Evolutionary conservation across 106 monocot species (phyloP).

Genomic region (Chionographis japonica): DNA sequence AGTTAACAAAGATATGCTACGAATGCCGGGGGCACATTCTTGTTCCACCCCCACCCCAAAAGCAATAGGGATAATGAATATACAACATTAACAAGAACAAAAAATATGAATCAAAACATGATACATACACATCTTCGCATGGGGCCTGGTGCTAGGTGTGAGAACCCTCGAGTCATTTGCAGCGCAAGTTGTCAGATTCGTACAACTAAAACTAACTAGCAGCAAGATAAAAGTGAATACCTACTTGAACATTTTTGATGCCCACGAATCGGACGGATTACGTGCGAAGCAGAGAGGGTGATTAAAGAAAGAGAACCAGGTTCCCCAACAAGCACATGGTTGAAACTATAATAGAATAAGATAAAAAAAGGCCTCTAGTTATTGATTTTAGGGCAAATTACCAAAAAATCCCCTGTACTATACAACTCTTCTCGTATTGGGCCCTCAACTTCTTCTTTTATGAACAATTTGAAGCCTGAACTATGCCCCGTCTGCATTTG

Average conservation of each 20-base stretch:
- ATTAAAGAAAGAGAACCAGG: not conserved
- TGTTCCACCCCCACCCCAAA: conserved; percentile 29
- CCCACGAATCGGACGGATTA: conserved; percentile 9
- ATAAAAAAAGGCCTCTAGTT: too few relatives aligned
- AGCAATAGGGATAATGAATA: conserved; percentile 25
- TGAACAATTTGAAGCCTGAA: too few relatives aligned
- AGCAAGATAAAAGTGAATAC: conserved; percentile 19
- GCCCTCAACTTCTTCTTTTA: too few relatives aligned
- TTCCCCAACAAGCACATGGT: too few relatives aligned
- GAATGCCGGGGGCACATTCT: conserved; percentile 23
- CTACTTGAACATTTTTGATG: conserved; percentile 24
- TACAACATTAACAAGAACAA: not conserved
- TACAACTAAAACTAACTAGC: conserved; percentile 23
- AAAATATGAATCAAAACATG: conserved; percentile 13
- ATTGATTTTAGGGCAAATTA: too few relatives aligned
- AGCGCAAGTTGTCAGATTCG: conserved; percentile 36
- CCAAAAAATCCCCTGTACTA: too few relatives aligned
- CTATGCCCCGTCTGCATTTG: too few relatives aligned
- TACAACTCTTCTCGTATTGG: too few relatives aligned
- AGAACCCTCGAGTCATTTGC: conserved; percentile 20
- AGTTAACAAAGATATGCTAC: conserved; percentile 40
- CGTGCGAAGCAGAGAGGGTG: not conserved
- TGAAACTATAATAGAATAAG: too few relatives aligned
- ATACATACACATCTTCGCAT: conserved; percentile 33
- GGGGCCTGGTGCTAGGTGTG: conserved; percentile 20